Base-by-base conservation (phyloP, 805 yeast species). In the Ogataea saltuana region DNA sequence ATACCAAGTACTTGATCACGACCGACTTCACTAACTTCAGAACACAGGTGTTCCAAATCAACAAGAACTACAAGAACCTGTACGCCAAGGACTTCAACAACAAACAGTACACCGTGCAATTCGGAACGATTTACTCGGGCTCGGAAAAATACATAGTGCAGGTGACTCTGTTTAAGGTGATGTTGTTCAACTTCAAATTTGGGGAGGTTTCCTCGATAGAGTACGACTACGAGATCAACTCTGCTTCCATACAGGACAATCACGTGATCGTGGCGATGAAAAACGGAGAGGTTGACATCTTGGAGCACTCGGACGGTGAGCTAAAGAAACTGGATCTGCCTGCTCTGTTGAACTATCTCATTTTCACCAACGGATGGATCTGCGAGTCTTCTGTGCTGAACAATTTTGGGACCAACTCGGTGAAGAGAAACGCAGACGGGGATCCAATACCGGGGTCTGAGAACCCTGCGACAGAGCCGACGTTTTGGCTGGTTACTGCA, bases 401-500 rank as follows among this genome's bases (percentile, higher is more conserved):
- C 49, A 69, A 72, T 39, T 70, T 69, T 11, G 61, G 64, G 46
- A 67, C 59, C 3, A 57, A 54, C 23, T 45, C 58, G 15, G 44
- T 49, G 1, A 59, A 59, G 28, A 51, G 68, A 42, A 51, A 53
- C 21, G 23, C 37, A 10, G 45, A 51, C 27, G 67, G 60, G 11
- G 49, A 52, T 33, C 29, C 50, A 5, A 53, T 60, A 16, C 18
- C 51, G 50, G 49, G 50, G 50, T 34, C 49, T 37, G 58, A 56
- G 27, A 44, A 51, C 31, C 23, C 45, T 1, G 42, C 42, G n/a
- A 33, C 69, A 54, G 63, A 69, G 56, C 54, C 71, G 68, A 42
- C 71, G 69, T 85, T 83, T 52, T 71, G 85, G 33, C 74, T 83
- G 35, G 86, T 83, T 5, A 84, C 90, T 2, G 90, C 88, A 45